Evolutionary conservation across 2,329 filamentous ascomycete genomes (phyloP).

Genomic region (Ascosphaera pollenicola): DNA sequence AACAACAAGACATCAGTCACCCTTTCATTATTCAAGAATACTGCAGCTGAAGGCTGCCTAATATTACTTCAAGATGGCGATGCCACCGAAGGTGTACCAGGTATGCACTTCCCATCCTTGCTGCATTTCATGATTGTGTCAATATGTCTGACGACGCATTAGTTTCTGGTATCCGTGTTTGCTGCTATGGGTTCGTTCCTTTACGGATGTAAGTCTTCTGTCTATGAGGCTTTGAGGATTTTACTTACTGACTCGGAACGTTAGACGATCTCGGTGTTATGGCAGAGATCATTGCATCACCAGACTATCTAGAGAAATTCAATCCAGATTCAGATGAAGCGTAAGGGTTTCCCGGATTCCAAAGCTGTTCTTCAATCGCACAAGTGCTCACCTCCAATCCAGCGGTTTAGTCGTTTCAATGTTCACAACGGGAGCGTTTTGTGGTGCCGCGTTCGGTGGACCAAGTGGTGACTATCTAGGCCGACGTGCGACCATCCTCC

Average conservation of each 20-base stretch:
- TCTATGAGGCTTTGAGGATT: background rate
- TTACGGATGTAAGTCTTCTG: constrained; percentile 25
- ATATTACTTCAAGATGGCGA: no score
- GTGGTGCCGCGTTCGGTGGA: constrained; percentile 44
- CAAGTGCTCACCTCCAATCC: background rate
- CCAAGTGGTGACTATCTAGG: constrained; percentile 41
- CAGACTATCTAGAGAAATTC: constrained; percentile 15
- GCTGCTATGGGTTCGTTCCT: constrained; percentile 36
- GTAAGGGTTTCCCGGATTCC: constrained; percentile 6
- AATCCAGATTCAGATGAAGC: constrained; percentile 11
- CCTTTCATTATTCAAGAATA: no score
- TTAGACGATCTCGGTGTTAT: constrained; percentile 36
- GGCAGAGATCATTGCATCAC: constrained; percentile 29
- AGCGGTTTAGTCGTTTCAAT: constrained; percentile 53
- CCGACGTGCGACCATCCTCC: constrained; percentile 46
- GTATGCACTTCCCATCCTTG: no score
- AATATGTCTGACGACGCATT: no score
- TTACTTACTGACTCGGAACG: background rate
- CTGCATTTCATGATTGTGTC: no score
- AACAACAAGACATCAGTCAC: no score
- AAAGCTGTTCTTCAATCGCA: constrained; percentile 3
- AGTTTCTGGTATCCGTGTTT: constrained; percentile 37
- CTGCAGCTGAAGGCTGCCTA: no score
- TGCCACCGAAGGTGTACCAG: no score
- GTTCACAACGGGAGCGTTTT: constrained; percentile 56